Percentiles rank a stretch among this genome's conserved stretches.
Conservation (phyloP, 2,329 filamentous ascomycete genomes). For the Stylonectria norvegica region DNA sequence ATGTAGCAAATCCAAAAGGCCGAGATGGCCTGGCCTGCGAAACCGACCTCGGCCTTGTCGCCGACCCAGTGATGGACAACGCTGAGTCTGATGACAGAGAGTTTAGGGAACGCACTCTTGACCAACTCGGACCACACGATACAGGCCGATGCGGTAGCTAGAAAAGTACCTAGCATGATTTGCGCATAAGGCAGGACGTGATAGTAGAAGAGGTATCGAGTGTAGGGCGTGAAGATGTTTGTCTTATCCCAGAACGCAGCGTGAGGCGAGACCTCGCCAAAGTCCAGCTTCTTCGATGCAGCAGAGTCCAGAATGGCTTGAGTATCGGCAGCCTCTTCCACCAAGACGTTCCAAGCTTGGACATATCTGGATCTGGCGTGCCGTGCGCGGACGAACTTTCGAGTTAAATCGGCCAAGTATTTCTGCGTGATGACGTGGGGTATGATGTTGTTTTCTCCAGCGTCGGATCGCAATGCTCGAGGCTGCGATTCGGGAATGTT, state of each 20-base stretch:
- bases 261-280: slow-evolving; percentile 57
- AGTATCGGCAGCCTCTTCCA: slow-evolving; percentile 68
- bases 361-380: slow-evolving; percentile 81
- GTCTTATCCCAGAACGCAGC: slow-evolving; percentile 52
- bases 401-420: slow-evolving; percentile 85
- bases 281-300: slow-evolving; percentile 75
- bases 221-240: slow-evolving; percentile 71
- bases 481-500: slow-evolving; percentile 62
- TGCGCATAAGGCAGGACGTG: slow-evolving; percentile 68
- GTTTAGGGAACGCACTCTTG: slow-evolving; percentile 71
- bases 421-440: slow-evolving; percentile 88
- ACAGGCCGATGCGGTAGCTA: slow-evolving; percentile 72
- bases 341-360: slow-evolving; percentile 79
- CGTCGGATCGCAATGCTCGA: slow-evolving; percentile 38
- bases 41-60: slow-evolving; percentile 71
- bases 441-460: slow-evolving; percentile 47
- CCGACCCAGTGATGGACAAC: slow-evolving; percentile 74
- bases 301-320: slow-evolving; percentile 83
- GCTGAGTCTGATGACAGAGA: slow-evolving; percentile 66
- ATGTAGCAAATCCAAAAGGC: slow-evolving; percentile 93
- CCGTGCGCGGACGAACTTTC: slow-evolving; percentile 74
- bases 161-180: slow-evolving; percentile 61
- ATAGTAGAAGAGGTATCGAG: slow-evolving; percentile 74
- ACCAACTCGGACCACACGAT: slow-evolving; percentile 94
- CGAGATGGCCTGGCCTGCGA: slow-evolving; percentile 80